phyloP scores from a whole-genome alignment of 2,329 filamentous ascomycete species.

The Mollisiaceae sp. region DNA sequence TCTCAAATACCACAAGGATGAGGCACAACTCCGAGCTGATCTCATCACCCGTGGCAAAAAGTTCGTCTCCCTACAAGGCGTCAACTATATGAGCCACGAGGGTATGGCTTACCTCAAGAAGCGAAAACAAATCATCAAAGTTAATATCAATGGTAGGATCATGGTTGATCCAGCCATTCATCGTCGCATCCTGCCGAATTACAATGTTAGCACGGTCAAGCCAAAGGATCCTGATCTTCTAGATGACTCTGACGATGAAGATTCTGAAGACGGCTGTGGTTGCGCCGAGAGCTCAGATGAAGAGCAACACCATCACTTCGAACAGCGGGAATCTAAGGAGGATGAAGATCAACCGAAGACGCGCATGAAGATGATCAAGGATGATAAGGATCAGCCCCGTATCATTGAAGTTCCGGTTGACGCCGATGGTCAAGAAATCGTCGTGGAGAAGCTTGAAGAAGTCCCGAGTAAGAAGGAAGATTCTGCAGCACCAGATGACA shows the following conservation, averaged over 20 bases:
- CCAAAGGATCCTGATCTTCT: slow-evolving; percentile 70
- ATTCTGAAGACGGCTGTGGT: slow-evolving; percentile 48
- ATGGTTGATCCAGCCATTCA: slow-evolving; percentile 89
- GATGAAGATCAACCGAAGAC: slow-evolving; percentile 42
- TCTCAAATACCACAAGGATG: slow-evolving; percentile 77
- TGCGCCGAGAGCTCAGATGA: slow-evolving; percentile 44
- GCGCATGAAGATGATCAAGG: slow-evolving; percentile 44
- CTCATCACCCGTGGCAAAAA: slow-evolving; percentile 84
- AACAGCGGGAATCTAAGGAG: slow-evolving; percentile 31
- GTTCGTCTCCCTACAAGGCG: slow-evolving; percentile 80
- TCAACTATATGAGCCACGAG: slow-evolving; percentile 82
- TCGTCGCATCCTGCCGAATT: slow-evolving; percentile 85
- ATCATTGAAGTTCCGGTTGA: slow-evolving; percentile 61
- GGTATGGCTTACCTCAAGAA: slow-evolving; percentile 87
- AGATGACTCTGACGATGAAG: slow-evolving; percentile 54
- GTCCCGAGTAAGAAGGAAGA: slow-evolving; percentile 45
- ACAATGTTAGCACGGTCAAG: slow-evolving; percentile 75
- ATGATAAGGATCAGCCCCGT: slow-evolving; percentile 56
- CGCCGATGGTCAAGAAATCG: slow-evolving; percentile 59
- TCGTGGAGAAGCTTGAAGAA: slow-evolving; percentile 61
- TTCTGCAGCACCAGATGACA: slow-evolving; percentile 34
- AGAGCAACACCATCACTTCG: slow-evolving; percentile 37
- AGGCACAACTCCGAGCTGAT: slow-evolving; percentile 64
- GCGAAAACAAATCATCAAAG: slow-evolving; percentile 74
- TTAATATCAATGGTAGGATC: slow-evolving; percentile 84